Conservation (phyloP, 352 stramenopile species). For the Aphanomyces astaci region DNA sequence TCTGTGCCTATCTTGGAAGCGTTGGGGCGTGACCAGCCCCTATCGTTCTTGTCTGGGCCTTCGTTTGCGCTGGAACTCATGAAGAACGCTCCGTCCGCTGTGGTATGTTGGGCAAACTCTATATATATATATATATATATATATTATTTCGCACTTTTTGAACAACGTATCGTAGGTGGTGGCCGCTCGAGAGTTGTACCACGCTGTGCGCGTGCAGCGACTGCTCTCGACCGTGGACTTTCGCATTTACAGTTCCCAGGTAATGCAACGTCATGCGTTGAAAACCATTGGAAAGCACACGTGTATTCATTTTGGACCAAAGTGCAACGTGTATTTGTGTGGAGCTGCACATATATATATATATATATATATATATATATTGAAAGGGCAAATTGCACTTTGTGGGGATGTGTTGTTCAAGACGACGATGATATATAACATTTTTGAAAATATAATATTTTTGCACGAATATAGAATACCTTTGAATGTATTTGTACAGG, state of each 20-base stretch:
- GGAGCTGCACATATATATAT: too few species aligned
- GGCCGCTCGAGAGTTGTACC: conserved; percentile 88
- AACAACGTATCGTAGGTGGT: conserved; percentile 51
- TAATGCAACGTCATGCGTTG: too few species aligned
- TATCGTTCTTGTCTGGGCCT: conserved; percentile 91
- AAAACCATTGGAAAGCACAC: too few species aligned
- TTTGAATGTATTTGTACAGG: conserved; percentile 30
- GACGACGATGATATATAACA: too few species aligned
- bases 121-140: too few species aligned
- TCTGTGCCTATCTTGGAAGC: conserved; percentile 89
- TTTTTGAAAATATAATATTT: too few species aligned
- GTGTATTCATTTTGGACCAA: too few species aligned
- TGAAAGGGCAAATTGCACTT: too few species aligned
- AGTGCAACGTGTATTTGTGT: too few species aligned
- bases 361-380: too few species aligned
- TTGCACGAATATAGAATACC: too few species aligned
- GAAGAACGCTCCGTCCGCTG: conserved; percentile 89
- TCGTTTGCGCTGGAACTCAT: conserved; percentile 97
- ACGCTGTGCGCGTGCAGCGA: conserved; percentile 79
- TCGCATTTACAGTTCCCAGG: conserved; percentile 86
- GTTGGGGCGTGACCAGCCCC: conserved; percentile 87
- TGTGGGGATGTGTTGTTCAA: too few species aligned
- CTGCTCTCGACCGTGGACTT: conserved; percentile 86
- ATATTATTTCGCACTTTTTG: neutral
- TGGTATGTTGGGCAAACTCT: conserved; percentile 34